Conservation (phyloP, 1,284 basidiomycete genomes). For the Rhodotorula sp. region DNA sequence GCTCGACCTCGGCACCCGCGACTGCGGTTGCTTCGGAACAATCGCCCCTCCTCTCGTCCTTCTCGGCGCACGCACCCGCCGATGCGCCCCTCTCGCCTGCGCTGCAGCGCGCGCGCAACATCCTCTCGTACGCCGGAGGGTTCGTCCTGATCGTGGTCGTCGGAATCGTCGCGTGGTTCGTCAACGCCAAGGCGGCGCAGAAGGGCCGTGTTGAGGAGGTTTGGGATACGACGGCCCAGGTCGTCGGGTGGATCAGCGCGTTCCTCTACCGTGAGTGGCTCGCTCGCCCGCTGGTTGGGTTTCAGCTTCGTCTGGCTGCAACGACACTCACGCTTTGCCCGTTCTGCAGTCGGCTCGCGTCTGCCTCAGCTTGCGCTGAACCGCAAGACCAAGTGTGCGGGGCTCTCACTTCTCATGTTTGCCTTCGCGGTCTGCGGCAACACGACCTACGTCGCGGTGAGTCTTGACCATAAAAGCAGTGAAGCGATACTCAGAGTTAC, state of each 20-base stretch:
- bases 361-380: slow-evolving; percentile 46
- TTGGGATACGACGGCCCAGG: slow-evolving; percentile 46
- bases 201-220: slow-evolving; percentile 33
- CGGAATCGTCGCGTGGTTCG: slow-evolving; percentile 39
- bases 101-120: slow-evolving; percentile 20
- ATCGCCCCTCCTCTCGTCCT: slow-evolving; percentile 40
- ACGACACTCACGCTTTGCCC: background rate
- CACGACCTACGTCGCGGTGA: slow-evolving; percentile 44
- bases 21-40: background rate
- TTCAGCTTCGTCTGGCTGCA: background rate
- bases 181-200: slow-evolving; percentile 10
- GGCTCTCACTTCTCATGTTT: slow-evolving; percentile 46
- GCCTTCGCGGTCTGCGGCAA: slow-evolving; percentile 46
- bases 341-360: slow-evolving; percentile 35
- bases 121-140: slow-evolving; percentile 38
- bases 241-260: slow-evolving; percentile 46
- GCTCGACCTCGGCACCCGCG: background rate
- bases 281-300: too few relatives aligned
- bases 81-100: slow-evolving; percentile 16
- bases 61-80: slow-evolving; percentile 32
- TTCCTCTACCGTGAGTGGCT: slow-evolving; percentile 39
- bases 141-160: slow-evolving; percentile 37
- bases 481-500: background rate
- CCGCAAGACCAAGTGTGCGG: slow-evolving; percentile 46
- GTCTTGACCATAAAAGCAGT: background rate